These are phyloP conservation scores for Trichophyton simii DNA, from an alignment of 2,329 filamentous ascomycete genomes.

Conservation along the genomic window DNA sequence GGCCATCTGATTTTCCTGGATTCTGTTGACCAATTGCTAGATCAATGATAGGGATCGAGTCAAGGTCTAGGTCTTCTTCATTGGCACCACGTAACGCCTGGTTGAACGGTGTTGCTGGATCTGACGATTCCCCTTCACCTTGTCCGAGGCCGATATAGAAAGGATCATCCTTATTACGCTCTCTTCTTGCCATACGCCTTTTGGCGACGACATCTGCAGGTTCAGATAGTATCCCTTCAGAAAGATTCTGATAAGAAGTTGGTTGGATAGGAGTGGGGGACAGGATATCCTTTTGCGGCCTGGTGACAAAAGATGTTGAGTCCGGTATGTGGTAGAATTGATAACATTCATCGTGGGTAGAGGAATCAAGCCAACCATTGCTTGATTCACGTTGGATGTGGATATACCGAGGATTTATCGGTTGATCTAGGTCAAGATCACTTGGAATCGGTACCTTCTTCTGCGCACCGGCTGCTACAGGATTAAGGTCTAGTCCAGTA, in stretches of 20 bases:
- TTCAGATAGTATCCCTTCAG: constrained; percentile 36
- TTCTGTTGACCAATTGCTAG: constrained; percentile 53
- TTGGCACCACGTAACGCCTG: constrained; percentile 61
- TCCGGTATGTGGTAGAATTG: constrained; percentile 31
- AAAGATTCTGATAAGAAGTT: constrained; percentile 27
- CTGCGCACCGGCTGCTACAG: constrained; percentile 71
- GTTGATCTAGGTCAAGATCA: constrained; percentile 63
- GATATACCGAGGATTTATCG: constrained; percentile 65
- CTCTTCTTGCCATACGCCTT: constrained; percentile 61
- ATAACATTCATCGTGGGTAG: constrained; percentile 34
- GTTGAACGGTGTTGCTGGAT: constrained; percentile 63
- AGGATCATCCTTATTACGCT: constrained; percentile 82
- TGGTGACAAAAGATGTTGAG: neutral
- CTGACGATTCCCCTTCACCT: constrained; percentile 38
- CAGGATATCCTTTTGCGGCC: constrained; percentile 15
- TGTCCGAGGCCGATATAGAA: constrained; percentile 62
- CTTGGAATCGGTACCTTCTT: constrained; percentile 70
- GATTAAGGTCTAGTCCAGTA: constrained; percentile 75
- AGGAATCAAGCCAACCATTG: constrained; percentile 33
- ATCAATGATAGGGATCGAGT: constrained; percentile 92
- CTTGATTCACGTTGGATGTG: constrained; percentile 50
- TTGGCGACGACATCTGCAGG: constrained; percentile 63
- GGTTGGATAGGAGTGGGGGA: constrained; percentile 15
- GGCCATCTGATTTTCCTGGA: constrained; percentile 23
- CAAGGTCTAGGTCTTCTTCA: constrained; percentile 71